phyloP scores from a whole-genome alignment of 2,329 filamentous ascomycete genomes.

The Sporothrix curviconia region DNA sequence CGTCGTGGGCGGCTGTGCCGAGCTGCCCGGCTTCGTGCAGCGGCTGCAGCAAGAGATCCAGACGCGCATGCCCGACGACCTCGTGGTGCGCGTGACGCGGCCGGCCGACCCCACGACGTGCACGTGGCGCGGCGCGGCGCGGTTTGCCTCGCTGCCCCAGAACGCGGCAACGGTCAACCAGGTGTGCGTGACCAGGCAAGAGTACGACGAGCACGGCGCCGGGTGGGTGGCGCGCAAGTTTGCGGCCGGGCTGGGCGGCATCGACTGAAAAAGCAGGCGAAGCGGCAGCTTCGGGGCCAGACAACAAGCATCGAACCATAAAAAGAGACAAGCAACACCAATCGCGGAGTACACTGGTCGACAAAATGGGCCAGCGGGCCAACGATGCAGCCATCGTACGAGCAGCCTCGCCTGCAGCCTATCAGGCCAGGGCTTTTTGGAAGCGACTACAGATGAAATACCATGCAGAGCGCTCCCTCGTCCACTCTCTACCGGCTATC shows the following conservation, averaged over 20 bases:
- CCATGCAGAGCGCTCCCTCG: not conserved
- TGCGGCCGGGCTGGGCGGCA: slow-evolving; percentile 30
- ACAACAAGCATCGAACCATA: not conserved
- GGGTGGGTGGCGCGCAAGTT: slow-evolving; percentile 71
- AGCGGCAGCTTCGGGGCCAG: no score
- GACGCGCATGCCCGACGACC: slow-evolving; percentile 66
- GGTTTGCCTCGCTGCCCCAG: slow-evolving; percentile 63
- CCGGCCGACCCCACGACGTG: slow-evolving; percentile 68
- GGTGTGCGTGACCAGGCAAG: slow-evolving; percentile 72
- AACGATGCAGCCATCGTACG: no score
- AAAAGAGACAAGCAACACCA: not conserved
- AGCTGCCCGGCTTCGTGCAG: slow-evolving; percentile 74
- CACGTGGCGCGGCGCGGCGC: slow-evolving; percentile 80
- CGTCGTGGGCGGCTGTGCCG: slow-evolving; percentile 78
- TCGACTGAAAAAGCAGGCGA: slow-evolving; percentile 19
- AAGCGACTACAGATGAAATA: no score
- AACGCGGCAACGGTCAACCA: slow-evolving; percentile 59
- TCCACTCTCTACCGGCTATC: not conserved
- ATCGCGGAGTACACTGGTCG: no score
- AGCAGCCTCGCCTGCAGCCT: no score
- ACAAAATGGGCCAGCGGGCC: no score
- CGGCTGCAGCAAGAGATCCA: slow-evolving; percentile 71
- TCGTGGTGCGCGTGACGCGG: slow-evolving; percentile 65
- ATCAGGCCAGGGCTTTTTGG: no score
- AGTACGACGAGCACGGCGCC: slow-evolving; percentile 83